Percentiles rank a stretch among this genome's conserved stretches.
phyloP scores from a whole-genome alignment of 192 early-diverging fungal genomes.

The Endogone sp. region DNA sequence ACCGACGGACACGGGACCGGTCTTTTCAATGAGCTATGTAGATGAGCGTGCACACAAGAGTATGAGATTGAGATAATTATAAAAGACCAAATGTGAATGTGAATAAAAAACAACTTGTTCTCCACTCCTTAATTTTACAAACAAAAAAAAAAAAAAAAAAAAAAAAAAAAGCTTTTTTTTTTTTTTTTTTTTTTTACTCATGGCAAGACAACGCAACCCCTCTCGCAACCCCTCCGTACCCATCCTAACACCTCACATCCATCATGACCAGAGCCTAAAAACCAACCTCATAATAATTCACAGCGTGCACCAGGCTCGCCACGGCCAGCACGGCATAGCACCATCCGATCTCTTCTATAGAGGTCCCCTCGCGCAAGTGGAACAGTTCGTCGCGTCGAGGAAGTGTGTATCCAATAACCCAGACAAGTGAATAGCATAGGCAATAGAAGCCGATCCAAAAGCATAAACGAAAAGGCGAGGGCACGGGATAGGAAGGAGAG shows the following conservation, averaged over 20 bases:
- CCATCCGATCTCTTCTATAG: slow-evolving; percentile 19
- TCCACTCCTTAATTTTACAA: too few relatives aligned
- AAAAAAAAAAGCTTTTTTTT: too few relatives aligned
- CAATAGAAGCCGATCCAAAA: slow-evolving; percentile 43
- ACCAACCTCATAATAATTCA: slow-evolving; percentile 45
- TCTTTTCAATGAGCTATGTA: slow-evolving; percentile 33
- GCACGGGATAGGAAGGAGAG: slow-evolving; percentile 31
- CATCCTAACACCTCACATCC: too few relatives aligned
- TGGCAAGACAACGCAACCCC: too few relatives aligned
- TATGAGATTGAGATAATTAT: background rate
- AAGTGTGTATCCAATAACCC: slow-evolving; percentile 45
- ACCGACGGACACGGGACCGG: slow-evolving; percentile 52
- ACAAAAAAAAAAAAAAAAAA: too few relatives aligned
- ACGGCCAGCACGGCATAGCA: slow-evolving; percentile 39
- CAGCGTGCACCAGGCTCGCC: slow-evolving; percentile 41
- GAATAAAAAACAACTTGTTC: too few relatives aligned
- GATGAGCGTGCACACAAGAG: too few relatives aligned
- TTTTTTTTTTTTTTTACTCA: too few relatives aligned
- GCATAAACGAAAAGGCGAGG: slow-evolving; percentile 48
- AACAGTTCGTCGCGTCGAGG: slow-evolving; percentile 44
- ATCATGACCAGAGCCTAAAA: background rate
- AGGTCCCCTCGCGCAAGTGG: slow-evolving; percentile 10
- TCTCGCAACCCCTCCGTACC: too few relatives aligned
- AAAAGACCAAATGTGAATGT: too few relatives aligned
- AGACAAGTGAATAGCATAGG: slow-evolving; percentile 36